Evolutionary conservation across 2,329 filamentous ascomycete species (phyloP), one percentile per base, ranked within the genome.

Genomic region (Nigrograna mackinnonii): DNA sequence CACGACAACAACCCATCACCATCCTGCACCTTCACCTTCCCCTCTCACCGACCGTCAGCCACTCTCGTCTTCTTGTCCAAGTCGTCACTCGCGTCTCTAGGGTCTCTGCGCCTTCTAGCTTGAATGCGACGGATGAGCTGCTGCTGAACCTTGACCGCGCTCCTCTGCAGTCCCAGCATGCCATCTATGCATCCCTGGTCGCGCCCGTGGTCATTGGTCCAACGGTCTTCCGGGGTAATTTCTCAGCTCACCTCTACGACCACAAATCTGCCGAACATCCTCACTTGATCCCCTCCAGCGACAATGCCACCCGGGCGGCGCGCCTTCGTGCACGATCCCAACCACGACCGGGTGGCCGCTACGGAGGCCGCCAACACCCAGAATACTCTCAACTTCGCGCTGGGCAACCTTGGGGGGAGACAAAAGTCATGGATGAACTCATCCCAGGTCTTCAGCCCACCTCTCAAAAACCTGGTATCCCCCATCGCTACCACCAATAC

Each of bases 351-450:
- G n/a, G n/a, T n/a, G n/a, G n/a, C n/a, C n/a, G n/a, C n/a, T n/a
- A n/a, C n/a, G n/a, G 24, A 28, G n/a, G 24, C 24, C 24, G 24
- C 24, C 24, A n/a, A 28, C n/a, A n/a, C 24, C n/a, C 24, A 28
- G 24, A 49, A 46, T 20, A 58, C 61, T 1, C 57, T 67, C 39
- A 52, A 57, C 41, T 41, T 48, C 38, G 60, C 57, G 1, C 50
- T 67, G 38, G 63, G 64, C 20, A 61, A 53, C 20, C 47, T 66
- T 17, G 62, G 63, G 12, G 60, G 57, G 2, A 48, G 41, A 22
- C 55, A 53, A 20, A 68, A 63, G 50, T 50, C 56, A 30, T 68
- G 64, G 64, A 67, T 67, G 63, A 43, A 19, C 20, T 6, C 37
- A 22, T 33, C 13, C 20, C 22, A 36, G 16, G 34, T 13, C 9